These are phyloP conservation scores for Globisporangium irregulare DNA, from an alignment of 352 stramenopile species.

Conservation along the genomic window DNA sequence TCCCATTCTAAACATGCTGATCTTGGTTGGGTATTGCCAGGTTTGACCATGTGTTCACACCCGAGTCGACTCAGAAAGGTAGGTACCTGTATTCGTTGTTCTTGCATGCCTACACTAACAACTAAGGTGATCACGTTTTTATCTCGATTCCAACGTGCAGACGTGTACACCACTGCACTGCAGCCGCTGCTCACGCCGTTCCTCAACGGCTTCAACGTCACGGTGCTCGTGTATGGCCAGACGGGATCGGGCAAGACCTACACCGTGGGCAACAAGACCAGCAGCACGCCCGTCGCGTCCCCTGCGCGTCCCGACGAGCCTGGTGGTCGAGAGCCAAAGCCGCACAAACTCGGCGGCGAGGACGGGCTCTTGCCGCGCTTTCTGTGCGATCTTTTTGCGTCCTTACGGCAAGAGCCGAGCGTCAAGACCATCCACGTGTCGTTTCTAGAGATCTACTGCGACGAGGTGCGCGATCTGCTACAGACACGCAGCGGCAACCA, in stretches of 20 bases:
- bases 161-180: constrained; percentile 37
- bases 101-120: too few species aligned
- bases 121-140: not conserved
- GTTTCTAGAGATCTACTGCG: constrained; percentile 92
- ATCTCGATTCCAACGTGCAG: not conserved
- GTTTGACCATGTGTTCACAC: constrained; percentile 63
- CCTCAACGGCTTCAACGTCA: constrained; percentile 61
- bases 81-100: not conserved
- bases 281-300: constrained; percentile 11
- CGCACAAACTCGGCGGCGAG: constrained; percentile 17
- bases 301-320: constrained; percentile 8
- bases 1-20: too few species aligned
- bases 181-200: constrained; percentile 46
- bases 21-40: constrained; percentile 9
- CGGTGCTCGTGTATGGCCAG: constrained; percentile 57
- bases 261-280: constrained; percentile 45
- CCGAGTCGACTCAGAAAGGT: constrained; percentile 37
- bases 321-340: not conserved
- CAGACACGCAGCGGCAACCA: constrained; percentile 23
- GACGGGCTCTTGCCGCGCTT: constrained; percentile 55
- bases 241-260: constrained; percentile 59
- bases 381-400: constrained; percentile 42
- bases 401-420: constrained; percentile 37
- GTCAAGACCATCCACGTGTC: constrained; percentile 38
- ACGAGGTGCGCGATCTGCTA: constrained; percentile 92